phyloP scores from a whole-genome alignment of 495 filamentous ascomycete genomes.

The Hapsidospora chrysogenum region DNA sequence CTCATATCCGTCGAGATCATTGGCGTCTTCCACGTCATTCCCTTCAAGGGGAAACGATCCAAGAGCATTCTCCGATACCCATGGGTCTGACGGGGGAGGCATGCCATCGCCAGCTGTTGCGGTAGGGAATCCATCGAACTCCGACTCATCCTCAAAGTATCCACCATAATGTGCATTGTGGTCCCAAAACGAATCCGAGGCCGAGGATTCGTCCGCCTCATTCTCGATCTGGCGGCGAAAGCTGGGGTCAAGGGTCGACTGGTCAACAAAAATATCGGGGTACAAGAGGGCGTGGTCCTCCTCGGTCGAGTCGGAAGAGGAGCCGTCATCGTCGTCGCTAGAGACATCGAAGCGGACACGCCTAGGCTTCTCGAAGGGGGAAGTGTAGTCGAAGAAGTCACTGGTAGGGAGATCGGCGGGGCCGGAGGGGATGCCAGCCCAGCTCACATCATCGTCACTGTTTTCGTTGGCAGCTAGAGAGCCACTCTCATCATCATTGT shows the following conservation, averaged over 20 bases:
- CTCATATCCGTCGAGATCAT: constrained; percentile 59
- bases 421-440: constrained; percentile 38
- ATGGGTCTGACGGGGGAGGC: neutral
- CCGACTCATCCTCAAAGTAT: constrained; percentile 8
- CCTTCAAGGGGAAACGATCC: too few relatives aligned
- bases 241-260: constrained; percentile 49
- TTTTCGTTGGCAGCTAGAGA: constrained; percentile 17
- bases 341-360: constrained; percentile 36
- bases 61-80: neutral
- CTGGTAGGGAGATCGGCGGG: constrained; percentile 27
- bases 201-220: constrained; percentile 33
- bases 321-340: constrained; percentile 15
- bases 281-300: constrained; percentile 36
- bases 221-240: constrained; percentile 55
- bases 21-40: constrained; percentile 26
- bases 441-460: constrained; percentile 27
- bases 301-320: constrained; percentile 22
- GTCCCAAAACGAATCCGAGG: constrained; percentile 28
- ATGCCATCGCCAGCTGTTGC: constrained; percentile 3
- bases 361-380: constrained; percentile 29
- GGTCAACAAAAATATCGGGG: constrained; percentile 55
- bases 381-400: constrained; percentile 21
- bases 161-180: constrained; percentile 15
- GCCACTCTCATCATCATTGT: constrained; percentile 21
- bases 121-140: constrained; percentile 10